A percentile compares a stretch with the other conserved stretches of the same genome.
Conservation (phyloP, 2,329 filamentous ascomycete genomes). For the Neonectria ditissima region DNA sequence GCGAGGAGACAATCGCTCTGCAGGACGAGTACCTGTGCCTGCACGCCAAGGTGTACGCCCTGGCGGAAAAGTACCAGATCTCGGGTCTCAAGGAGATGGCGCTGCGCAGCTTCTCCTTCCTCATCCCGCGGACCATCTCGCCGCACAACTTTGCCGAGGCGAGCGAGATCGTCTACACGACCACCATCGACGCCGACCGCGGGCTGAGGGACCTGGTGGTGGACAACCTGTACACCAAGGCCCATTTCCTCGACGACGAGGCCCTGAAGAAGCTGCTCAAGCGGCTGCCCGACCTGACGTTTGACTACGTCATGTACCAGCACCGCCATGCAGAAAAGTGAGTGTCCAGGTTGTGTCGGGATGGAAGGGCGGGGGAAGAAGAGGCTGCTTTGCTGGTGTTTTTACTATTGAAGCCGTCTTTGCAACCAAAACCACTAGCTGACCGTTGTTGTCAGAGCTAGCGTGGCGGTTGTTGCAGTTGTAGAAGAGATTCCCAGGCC, state of each 20-base stretch:
- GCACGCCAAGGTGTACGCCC: constrained; percentile 26
- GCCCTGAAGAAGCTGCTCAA: constrained; percentile 23
- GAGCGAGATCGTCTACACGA: constrained; percentile 22
- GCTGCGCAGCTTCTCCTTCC: constrained; percentile 16
- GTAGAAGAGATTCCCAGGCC: not conserved
- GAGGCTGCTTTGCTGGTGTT: not conserved
- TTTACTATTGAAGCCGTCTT: not conserved
- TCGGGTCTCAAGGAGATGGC: constrained; percentile 20
- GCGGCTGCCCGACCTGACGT: constrained; percentile 15
- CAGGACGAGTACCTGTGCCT: constrained; percentile 25
- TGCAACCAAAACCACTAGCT: not conserved
- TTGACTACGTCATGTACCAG: constrained; percentile 20
- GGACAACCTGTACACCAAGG: constrained; percentile 1
- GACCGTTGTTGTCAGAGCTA: constrained; percentile 4
- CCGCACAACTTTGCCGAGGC: constrained; percentile 22
- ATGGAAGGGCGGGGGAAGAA: not conserved
- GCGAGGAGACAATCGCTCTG: constrained; percentile 13
- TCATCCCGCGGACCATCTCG: constrained; percentile 13
- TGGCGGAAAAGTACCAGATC: constrained; percentile 23
- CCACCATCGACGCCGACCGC: constrained; percentile 9
- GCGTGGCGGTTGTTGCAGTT: not conserved
- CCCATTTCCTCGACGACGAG: constrained; percentile 18
- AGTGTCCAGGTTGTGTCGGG: not conserved
- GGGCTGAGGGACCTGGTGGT: constrained; percentile 19
- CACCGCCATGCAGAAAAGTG: constrained; percentile 6